phyloP scores from a whole-genome alignment of 768 basidiomycete genomes.

The Tulasnella sp. region DNA sequence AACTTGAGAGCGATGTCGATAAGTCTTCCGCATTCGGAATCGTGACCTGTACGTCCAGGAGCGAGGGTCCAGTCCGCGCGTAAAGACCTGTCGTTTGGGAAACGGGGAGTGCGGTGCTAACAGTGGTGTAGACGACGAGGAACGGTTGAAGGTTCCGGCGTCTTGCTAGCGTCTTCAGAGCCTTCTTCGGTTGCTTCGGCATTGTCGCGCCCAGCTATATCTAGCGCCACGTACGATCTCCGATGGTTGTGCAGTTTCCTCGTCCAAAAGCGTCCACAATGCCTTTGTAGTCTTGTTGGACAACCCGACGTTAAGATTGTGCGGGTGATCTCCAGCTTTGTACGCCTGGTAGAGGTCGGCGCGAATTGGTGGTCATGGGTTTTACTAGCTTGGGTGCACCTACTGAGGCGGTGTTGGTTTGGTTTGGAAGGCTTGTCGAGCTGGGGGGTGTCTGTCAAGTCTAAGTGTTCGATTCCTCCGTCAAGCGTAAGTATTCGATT shows the following conservation, averaged over 20 bases:
- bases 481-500: no score
- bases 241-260: slow-evolving; percentile 23
- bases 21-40: background rate
- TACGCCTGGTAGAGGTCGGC: slow-evolving; percentile 7
- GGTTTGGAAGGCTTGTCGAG: background rate
- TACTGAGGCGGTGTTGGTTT: background rate
- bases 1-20: slow-evolving; percentile 51
- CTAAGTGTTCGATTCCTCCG: no score
- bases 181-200: background rate
- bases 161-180: background rate
- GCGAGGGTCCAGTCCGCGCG: slow-evolving; percentile 25
- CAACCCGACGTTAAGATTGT: background rate
- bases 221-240: slow-evolving; percentile 27
- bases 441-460: background rate
- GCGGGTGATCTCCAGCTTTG: background rate
- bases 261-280: slow-evolving; percentile 4
- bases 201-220: slow-evolving; percentile 34
- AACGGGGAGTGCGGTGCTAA: background rate
- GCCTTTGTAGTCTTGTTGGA: background rate
- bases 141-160: background rate
- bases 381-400: slow-evolving; percentile 13
- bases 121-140: background rate
- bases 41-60: slow-evolving; percentile 29
- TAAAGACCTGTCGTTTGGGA: background rate
- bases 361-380: background rate